A percentile compares a stretch with the other conserved stretches of the same genome.
Evolutionary conservation across 805 yeast genomes (phyloP).

Genomic region (Wickerhamomyces bisporus): DNA sequence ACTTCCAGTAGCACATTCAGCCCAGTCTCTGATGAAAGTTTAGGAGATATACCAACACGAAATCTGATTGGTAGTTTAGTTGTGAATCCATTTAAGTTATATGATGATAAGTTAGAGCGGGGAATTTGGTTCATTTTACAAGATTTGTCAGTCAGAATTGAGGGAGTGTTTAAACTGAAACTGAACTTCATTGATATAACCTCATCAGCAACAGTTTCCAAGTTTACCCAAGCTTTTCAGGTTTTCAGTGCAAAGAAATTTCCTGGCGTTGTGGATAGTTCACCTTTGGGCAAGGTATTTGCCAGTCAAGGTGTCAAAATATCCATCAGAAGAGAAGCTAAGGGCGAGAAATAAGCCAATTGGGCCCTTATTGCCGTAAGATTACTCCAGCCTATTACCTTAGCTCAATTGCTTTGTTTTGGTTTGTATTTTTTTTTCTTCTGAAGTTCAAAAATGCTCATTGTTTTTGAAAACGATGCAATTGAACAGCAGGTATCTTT

Average conservation of each 20-base stretch:
- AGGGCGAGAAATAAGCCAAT: slow-evolving; percentile 1
- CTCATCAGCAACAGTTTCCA: slow-evolving; percentile 8
- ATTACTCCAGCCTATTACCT: no score
- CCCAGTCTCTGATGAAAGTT: slow-evolving; percentile 9
- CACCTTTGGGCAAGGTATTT: slow-evolving; percentile 34
- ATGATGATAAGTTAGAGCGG: slow-evolving; percentile 28
- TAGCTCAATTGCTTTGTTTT: neutral
- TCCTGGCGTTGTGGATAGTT: slow-evolving; percentile 40
- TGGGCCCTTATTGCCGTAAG: no score
- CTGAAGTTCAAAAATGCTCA: no score
- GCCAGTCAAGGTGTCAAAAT: slow-evolving; percentile 39
- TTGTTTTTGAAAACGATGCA: no score
- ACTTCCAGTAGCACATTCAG: neutral
- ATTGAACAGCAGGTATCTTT: no score
- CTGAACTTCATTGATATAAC: slow-evolving; percentile 31
- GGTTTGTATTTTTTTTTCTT: no score
- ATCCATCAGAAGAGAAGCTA: slow-evolving; percentile 32
- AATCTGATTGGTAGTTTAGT: slow-evolving; percentile 37
- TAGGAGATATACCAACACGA: slow-evolving; percentile 26
- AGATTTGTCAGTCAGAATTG: slow-evolving; percentile 37
- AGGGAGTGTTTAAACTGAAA: slow-evolving; percentile 36
- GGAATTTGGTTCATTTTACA: slow-evolving; percentile 41
- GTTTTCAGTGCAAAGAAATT: slow-evolving; percentile 39
- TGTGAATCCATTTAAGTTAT: slow-evolving; percentile 33
- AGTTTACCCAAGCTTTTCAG: slow-evolving; percentile 30